A percentile compares a stretch with the other conserved stretches of the same genome.
These are phyloP conservation scores for Fusarium heterosporum DNA, from an alignment of 2,329 filamentous ascomycete genomes.

Conservation along the genomic window DNA sequence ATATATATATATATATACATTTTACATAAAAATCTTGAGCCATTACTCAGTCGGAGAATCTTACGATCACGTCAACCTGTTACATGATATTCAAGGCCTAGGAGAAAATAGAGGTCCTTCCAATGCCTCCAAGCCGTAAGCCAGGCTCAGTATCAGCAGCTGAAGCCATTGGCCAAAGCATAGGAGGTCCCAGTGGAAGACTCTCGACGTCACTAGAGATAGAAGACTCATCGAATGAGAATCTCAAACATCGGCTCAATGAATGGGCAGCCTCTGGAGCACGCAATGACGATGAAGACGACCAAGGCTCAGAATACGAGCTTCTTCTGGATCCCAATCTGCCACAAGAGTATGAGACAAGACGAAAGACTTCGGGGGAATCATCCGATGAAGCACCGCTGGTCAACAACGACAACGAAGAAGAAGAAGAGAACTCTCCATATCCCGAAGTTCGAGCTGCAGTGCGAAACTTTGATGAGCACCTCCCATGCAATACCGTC, in stretches of 20 bases:
- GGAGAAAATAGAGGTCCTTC: background rate
- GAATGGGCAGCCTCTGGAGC: constrained; percentile 57
- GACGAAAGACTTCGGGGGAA: constrained; percentile 38
- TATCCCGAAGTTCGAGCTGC: constrained; percentile 75
- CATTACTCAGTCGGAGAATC: background rate
- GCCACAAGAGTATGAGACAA: constrained; percentile 58
- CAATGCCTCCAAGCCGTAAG: constrained; percentile 20
- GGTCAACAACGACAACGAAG: constrained; percentile 51
- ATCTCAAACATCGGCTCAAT: constrained; percentile 51
- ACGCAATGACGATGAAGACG: constrained; percentile 57
- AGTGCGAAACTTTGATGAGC: constrained; percentile 73
- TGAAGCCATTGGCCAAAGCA: constrained; percentile 44
- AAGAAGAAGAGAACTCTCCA: constrained; percentile 62
- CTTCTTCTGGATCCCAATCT: constrained; percentile 67
- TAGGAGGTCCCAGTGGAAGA: constrained; percentile 42
- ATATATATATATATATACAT: too few species aligned
- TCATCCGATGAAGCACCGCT: constrained; percentile 43
- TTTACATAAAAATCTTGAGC: background rate
- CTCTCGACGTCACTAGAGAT: constrained; percentile 47
- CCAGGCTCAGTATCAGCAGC: constrained; percentile 17
- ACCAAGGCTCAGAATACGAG: constrained; percentile 65
- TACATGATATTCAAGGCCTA: background rate
- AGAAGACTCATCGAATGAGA: constrained; percentile 39
- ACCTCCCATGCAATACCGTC: constrained; percentile 73
- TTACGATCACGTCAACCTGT: background rate